Conservation (phyloP, 805 yeast genomes). For the Babjeviella inositovora region DNA sequence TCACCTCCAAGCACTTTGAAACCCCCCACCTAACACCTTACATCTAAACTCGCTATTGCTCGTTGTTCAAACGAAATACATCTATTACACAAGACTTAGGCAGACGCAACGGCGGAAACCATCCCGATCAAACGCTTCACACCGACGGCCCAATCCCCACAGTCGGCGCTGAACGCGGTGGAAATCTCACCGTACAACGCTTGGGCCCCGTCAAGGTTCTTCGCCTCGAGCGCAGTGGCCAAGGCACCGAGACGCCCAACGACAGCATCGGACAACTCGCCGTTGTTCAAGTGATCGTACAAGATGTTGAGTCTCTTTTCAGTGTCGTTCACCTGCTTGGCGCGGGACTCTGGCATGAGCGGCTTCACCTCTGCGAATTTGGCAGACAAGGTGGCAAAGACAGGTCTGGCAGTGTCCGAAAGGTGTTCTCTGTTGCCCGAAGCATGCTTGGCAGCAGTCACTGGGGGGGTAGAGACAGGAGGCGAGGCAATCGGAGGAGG, state of each 20-base stretch:
- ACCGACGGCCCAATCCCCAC: constrained; percentile 89
- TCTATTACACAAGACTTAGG: too few species aligned
- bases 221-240: constrained; percentile 27
- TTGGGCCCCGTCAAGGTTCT: constrained; percentile 46
- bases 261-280: constrained; percentile 45
- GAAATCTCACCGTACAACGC: constrained; percentile 40
- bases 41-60: too few species aligned
- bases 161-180: constrained; percentile 49
- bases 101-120: too few species aligned
- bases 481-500: constrained; percentile 2
- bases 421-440: constrained; percentile 58
- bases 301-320: constrained; percentile 67
- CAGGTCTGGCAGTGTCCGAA: constrained; percentile 37
- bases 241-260: constrained; percentile 34
- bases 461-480: constrained; percentile 6
- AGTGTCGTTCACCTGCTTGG: constrained; percentile 64
- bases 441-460: constrained; percentile 20
- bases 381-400: constrained; percentile 36
- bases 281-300: constrained; percentile 64
- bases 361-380: constrained; percentile 54
- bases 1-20: too few species aligned
- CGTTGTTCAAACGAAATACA: too few species aligned
- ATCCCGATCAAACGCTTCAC: constrained; percentile 76
- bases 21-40: too few species aligned
- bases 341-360: constrained; percentile 55